These are phyloP conservation scores for Apiosordaria backusii DNA, from an alignment of 495 filamentous ascomycete species.

Conservation along the genomic window DNA sequence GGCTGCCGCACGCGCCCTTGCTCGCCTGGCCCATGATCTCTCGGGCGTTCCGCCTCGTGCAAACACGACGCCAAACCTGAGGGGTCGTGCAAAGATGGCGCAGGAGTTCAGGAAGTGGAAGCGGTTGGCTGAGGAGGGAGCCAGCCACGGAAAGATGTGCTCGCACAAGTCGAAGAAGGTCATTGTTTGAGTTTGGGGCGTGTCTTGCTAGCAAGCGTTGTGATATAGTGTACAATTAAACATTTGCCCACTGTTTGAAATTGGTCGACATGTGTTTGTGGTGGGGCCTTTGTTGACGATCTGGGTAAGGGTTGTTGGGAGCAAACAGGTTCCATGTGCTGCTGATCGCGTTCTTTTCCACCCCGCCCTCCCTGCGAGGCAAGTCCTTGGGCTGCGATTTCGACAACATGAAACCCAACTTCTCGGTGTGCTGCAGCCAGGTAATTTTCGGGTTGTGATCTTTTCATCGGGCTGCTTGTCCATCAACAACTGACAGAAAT, in stretches of 20 bases:
- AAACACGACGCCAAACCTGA: constrained; percentile 23
- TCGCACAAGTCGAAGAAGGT: constrained; percentile 16
- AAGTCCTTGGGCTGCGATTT: too few species aligned
- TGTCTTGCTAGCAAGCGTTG: not conserved
- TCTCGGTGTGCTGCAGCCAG: too few species aligned
- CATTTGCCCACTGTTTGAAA: too few species aligned
- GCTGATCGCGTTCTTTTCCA: too few species aligned
- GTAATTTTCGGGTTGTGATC: too few species aligned
- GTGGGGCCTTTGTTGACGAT: not conserved
- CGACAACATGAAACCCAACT: too few species aligned
- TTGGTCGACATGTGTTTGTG: not conserved
- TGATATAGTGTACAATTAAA: not conserved
- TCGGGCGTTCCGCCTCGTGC: constrained; percentile 33
- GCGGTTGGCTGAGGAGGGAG: constrained; percentile 13
- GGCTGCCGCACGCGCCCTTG: constrained; percentile 55
- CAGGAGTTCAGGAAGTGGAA: constrained; percentile 20
- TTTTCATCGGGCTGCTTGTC: too few species aligned
- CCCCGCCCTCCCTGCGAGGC: too few species aligned
- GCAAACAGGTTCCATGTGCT: too few species aligned
- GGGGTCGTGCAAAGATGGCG: constrained; percentile 16
- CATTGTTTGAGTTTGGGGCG: constrained; percentile 13
- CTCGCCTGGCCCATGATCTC: constrained; percentile 48
- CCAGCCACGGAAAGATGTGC: constrained; percentile 16
- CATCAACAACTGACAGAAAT: too few species aligned
- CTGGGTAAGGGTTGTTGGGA: not conserved